A percentile compares a stretch with the other conserved stretches of the same genome.
Evolutionary conservation across 768 basidiomycete genomes (phyloP).

Genomic region (Cystobasidium tubakii): DNA sequence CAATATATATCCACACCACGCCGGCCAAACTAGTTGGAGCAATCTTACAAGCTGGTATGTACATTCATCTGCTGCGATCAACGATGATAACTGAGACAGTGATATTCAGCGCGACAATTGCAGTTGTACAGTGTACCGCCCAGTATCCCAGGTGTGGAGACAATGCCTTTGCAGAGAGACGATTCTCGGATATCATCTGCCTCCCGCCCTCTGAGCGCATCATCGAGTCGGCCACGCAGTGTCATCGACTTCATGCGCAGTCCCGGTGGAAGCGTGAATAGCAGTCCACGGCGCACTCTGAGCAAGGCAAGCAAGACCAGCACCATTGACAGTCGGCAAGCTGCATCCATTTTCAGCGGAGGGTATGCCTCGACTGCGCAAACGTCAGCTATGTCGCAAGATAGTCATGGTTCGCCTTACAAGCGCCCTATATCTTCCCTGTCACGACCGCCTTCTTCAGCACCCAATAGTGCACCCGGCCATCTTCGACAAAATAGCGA

Average conservation of each 20-base stretch:
- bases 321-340: conserved; percentile 2
- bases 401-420: conserved; percentile 5
- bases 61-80: neutral
- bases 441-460: neutral
- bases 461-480: neutral
- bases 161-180: neutral
- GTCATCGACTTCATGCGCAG: conserved; percentile 36
- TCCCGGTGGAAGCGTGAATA: neutral
- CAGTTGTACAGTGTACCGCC: conserved; percentile 20
- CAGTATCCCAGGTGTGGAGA: neutral
- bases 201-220: conserved; percentile 22
- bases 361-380: conserved; percentile 31
- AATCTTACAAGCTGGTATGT: neutral
- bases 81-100: too few relatives aligned
- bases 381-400: conserved; percentile 31
- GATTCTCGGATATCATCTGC: neutral
- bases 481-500: conserved; percentile 15
- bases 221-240: conserved; percentile 23
- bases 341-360: conserved; percentile 27
- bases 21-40: conserved; percentile 7
- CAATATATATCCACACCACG: neutral
- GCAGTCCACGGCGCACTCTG: conserved; percentile 30
- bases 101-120: neutral
- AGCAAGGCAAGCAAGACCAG: conserved; percentile 29
- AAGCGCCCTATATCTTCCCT: conserved; percentile 15